A percentile compares a stretch with the other conserved stretches of the same genome.
phyloP scores from a whole-genome alignment of 371 early-diverging fungal genomes.

The Blastocladiella emersonii region DNA sequence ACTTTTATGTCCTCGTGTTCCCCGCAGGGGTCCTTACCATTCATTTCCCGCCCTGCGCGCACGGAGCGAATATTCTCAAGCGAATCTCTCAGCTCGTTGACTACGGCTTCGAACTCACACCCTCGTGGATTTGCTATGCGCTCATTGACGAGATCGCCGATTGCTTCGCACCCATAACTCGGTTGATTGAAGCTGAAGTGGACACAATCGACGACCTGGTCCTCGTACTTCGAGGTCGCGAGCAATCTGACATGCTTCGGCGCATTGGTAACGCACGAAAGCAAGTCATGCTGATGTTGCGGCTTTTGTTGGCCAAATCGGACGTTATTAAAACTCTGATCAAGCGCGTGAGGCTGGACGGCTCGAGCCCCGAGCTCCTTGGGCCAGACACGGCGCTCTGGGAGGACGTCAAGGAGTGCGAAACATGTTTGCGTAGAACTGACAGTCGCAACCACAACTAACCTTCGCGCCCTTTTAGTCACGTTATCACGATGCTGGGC shows the following conservation, averaged over 20 bases:
- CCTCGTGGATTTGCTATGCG: neutral
- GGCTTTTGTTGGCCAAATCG: constrained; percentile 59
- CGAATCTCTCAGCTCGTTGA: constrained; percentile 3
- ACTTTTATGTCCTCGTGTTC: neutral
- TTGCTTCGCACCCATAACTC: neutral
- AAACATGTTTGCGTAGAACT: neutral
- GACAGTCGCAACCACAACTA: neutral
- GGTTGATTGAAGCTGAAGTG: constrained; percentile 58
- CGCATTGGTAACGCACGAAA: constrained; percentile 74
- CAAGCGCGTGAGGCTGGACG: constrained; percentile 31
- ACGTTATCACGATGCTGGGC: constrained; percentile 83
- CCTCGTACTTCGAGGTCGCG: constrained; percentile 71
- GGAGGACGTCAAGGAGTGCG: constrained; percentile 69
- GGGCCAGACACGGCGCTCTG: constrained; percentile 53
- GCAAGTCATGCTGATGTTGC: constrained; percentile 52
- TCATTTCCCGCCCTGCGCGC: neutral
- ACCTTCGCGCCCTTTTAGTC: constrained; percentile 36
- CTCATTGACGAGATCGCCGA: constrained; percentile 3
- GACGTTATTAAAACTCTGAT: constrained; percentile 66
- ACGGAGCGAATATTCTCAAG: neutral
- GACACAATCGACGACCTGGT: constrained; percentile 84
- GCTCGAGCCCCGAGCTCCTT: no score
- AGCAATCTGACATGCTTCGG: constrained; percentile 73
- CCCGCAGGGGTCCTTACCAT: neutral
- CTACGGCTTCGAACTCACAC: constrained; percentile 1